Evolutionary conservation across 2,329 filamentous ascomycete genomes (phyloP), one percentile per base, ranked within the genome.

Genomic region (Colletotrichum abscissum): DNA sequence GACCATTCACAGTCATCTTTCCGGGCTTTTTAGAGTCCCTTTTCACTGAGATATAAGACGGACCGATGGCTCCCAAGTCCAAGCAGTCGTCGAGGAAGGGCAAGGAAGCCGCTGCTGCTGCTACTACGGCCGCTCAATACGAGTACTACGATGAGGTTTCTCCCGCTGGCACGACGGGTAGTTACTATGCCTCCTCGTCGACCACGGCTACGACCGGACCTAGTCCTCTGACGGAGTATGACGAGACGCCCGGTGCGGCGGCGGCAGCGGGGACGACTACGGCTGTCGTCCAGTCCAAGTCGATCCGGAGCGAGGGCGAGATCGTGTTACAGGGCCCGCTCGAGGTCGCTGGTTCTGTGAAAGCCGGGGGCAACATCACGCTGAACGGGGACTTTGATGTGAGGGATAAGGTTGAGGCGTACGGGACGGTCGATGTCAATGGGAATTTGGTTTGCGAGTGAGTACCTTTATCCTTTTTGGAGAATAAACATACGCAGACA

Each of bases 301-400:
- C 81, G 74, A 84, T 88, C 77, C 82, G 82, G 75, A 86, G 82
- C 63, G 85, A 86, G 46, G 77, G 81, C 19, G 79, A 83, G 46
- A 75, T 87, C 67, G 76, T 80, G 28, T 80, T 88, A 6, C 76
- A 79, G 4, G 86, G 86, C 1, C 86, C 86, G 9, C 79, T 88
- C 74, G 85, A 88, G 71, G 82, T 89, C 24, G 80, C 82, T 28
- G 85, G 85, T 12, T 86, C 84, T 3, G 84, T 89, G 76, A 83
- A 83, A 74, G 85, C 83, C 6, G 85, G 84, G 64, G 83, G 85
- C 7, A 83, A 82, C 33, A 82, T 88, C 63, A 82, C 78, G 16
- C 81, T 89, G 30, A 78, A 81, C 4, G 86, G 85, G 3, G 84
- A 87, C 66, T 82, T 88, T 56, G 78, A 80, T 22, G 80, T 88